A percentile compares a stretch with the other conserved stretches of the same genome.
These are phyloP conservation scores for Psilocybe cubensis DNA, from an alignment of 768 basidiomycete species.

Conservation along the genomic window DNA sequence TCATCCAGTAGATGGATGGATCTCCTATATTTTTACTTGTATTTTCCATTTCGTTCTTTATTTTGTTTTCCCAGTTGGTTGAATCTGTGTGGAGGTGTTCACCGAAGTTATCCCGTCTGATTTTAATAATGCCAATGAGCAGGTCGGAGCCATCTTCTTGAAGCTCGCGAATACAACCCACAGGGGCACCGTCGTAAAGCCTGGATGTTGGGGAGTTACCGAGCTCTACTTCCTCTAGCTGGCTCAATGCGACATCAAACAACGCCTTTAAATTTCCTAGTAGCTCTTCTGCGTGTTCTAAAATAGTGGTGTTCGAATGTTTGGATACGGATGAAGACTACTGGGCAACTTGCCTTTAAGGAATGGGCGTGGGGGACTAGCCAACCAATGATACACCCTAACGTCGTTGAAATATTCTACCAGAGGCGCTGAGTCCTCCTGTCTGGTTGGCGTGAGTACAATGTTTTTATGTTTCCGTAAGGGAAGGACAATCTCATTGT, in stretches of 20 bases:
- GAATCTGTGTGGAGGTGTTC: constrained; percentile 30
- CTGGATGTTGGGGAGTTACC: constrained; percentile 27
- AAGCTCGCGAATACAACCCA: constrained; percentile 54
- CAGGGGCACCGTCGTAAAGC: constrained; percentile 40
- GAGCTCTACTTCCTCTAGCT: not conserved
- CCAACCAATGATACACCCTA: constrained; percentile 46
- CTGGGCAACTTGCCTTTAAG: not conserved
- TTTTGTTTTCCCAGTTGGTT: constrained; percentile 39
- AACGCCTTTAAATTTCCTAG: not conserved
- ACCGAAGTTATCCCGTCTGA: constrained; percentile 35
- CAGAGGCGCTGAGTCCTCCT: constrained; percentile 39
- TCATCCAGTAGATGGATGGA: constrained; percentile 46
- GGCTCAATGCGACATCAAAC: not conserved
- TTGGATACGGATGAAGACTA: not conserved
- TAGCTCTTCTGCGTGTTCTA: not conserved
- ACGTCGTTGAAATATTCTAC: constrained; percentile 50
- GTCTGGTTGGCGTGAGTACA: constrained; percentile 61
- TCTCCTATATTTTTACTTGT: constrained; percentile 45
- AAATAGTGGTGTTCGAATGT: not conserved
- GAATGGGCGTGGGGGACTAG: constrained; percentile 56
- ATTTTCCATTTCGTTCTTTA: constrained; percentile 41
- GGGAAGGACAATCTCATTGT: constrained; percentile 48
- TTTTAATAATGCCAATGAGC: constrained; percentile 48
- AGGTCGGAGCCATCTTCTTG: constrained; percentile 53
- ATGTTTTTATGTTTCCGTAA: constrained; percentile 52